These are phyloP conservation scores for Metroxylon sagu DNA, from an alignment of 176 grass and related monocot species.

Conservation along the genomic window DNA sequence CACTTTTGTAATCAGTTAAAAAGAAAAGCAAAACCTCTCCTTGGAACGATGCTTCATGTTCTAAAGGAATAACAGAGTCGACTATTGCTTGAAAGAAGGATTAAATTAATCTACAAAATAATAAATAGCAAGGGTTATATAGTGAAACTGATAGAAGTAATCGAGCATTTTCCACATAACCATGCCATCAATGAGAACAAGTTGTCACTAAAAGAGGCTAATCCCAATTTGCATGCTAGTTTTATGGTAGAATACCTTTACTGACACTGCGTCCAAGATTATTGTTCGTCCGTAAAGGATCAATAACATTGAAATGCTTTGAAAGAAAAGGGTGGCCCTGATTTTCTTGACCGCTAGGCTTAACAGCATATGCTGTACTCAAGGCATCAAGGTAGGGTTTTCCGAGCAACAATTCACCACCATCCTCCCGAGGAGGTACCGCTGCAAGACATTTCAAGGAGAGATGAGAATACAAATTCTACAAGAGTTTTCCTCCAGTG, in stretches of 20 bases:
- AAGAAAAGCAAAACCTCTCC: too few relatives aligned
- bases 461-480: conserved; percentile 10
- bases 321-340: conserved; percentile 67
- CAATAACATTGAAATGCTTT: conserved; percentile 94
- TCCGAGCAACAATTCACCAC: conserved; percentile 53
- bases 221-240: too few relatives aligned
- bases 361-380: conserved; percentile 37
- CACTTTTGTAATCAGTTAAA: too few relatives aligned
- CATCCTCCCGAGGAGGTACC: conserved; percentile 59
- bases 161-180: too few relatives aligned
- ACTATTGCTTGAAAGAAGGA: too few relatives aligned
- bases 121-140: too few relatives aligned
- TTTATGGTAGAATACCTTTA: conserved; percentile 45
- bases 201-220: too few relatives aligned
- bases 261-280: conserved; percentile 94
- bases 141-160: too few relatives aligned
- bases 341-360: conserved; percentile 48
- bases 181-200: too few relatives aligned
- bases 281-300: conserved; percentile 82
- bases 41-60: too few relatives aligned
- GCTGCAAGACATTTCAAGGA: conserved; percentile 41
- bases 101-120: too few relatives aligned
- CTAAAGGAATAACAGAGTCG: too few relatives aligned
- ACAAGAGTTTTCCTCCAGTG: conserved; percentile 10
- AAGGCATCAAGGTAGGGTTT: conserved; percentile 62